These are phyloP conservation scores for Coleophoma crateriformis DNA, from an alignment of 2,329 filamentous ascomycete genomes.

Conservation along the genomic window DNA sequence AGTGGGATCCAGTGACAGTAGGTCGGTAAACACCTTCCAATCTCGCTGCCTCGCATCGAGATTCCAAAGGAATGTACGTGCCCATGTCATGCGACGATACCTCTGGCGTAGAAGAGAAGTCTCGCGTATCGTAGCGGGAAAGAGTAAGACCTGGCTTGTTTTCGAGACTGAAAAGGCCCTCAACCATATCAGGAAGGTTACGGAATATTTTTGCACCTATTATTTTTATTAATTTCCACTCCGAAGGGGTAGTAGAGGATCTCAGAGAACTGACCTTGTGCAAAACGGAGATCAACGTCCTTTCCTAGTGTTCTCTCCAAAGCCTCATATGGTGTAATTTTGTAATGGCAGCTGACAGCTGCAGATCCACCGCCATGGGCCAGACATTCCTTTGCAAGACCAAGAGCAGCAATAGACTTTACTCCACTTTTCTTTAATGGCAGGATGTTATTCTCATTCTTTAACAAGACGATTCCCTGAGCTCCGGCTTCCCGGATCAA, in stretches of 20 bases:
- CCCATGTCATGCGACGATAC: neutral
- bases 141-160: no score
- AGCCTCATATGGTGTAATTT: neutral
- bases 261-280: neutral
- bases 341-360: neutral
- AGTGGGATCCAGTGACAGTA: neutral
- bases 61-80: no score
- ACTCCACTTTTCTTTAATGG: neutral
- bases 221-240: no score
- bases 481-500: slow-evolving; percentile 3
- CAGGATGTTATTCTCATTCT: slow-evolving; percentile 3
- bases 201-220: no score
- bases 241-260: neutral
- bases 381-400: neutral
- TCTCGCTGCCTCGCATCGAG: neutral
- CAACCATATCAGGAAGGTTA: no score
- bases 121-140: neutral
- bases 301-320: no score
- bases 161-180: no score
- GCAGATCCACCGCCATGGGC: neutral
- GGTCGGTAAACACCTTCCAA: neutral
- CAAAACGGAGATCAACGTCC: no score
- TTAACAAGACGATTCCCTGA: slow-evolving; percentile 4
- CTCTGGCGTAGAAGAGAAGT: neutral
- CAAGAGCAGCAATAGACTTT: neutral